A percentile compares a stretch with the other conserved stretches of the same genome.
phyloP scores from a whole-genome alignment of 2,329 filamentous ascomycete genomes.

The Sordariomycetes sp. region DNA sequence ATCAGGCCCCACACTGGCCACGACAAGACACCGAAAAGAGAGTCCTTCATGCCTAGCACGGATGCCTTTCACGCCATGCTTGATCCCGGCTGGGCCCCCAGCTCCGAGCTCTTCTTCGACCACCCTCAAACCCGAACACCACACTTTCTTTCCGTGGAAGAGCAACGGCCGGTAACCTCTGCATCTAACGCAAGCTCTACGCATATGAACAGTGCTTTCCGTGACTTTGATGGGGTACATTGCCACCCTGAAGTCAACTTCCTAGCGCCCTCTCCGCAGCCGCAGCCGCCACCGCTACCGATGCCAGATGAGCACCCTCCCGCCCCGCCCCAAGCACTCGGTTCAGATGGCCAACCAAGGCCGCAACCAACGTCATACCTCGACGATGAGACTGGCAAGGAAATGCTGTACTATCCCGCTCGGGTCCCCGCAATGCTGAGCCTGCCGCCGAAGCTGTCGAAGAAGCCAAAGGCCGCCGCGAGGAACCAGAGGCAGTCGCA shows the following conservation, averaged over 20 bases:
- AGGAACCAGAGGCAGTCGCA: conserved; percentile 65
- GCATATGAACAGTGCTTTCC: conserved; percentile 58
- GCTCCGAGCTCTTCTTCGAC: not conserved
- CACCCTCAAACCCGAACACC: not conserved
- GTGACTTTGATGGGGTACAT: conserved; percentile 74
- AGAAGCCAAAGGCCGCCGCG: conserved; percentile 51
- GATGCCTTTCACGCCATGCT: conserved; percentile 23
- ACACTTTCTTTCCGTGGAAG: conserved; percentile 3
- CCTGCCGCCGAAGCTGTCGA: conserved; percentile 77
- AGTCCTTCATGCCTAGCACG: conserved; percentile 14
- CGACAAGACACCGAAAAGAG: not conserved
- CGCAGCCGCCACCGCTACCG: conserved; percentile 9
- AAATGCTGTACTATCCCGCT: conserved; percentile 92
- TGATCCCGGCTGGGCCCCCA: conserved; percentile 6
- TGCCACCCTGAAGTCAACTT: conserved; percentile 44
- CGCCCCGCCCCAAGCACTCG: not conserved
- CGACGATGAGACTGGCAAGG: conserved; percentile 55
- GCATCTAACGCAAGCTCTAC: conserved; percentile 51
- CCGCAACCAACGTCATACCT: conserved; percentile 38
- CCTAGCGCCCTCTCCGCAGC: conserved; percentile 10
- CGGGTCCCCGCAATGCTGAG: conserved; percentile 92
- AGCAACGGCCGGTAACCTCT: conserved; percentile 28
- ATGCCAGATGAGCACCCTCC: not conserved
- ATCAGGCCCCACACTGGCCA: conserved; percentile 17
- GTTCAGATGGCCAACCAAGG: not conserved